These are phyloP conservation scores for Sporobolomyces phaffii DNA, from an alignment of 768 basidiomycete species.

Conservation along the genomic window DNA sequence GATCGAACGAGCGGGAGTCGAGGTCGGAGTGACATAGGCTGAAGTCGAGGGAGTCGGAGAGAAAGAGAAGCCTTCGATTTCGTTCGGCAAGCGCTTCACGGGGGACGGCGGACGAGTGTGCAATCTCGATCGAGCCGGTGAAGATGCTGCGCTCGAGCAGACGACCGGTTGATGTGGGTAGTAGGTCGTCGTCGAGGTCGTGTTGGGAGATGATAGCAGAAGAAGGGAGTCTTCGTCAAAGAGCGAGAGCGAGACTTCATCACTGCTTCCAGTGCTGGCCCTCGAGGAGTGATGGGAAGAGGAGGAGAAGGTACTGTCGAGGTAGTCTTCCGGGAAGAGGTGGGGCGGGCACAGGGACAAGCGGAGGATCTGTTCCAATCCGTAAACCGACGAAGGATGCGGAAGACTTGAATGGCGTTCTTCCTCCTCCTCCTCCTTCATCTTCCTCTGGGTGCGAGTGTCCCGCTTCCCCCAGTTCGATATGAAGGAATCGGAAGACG, in stretches of 20 bases:
- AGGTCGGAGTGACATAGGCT: neutral
- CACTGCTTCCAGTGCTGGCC: neutral
- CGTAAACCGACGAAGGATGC: neutral
- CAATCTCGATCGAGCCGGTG: neutral
- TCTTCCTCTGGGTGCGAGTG: no score
- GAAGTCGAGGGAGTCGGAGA: neutral
- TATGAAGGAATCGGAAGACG: neutral
- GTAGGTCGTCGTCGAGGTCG: neutral
- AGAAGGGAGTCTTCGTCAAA: neutral
- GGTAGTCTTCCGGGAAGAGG: neutral
- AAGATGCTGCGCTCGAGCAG: neutral
- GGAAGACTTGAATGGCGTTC: neutral
- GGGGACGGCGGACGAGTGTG: neutral
- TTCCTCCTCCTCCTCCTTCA: constrained; percentile 15
- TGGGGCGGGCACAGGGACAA: neutral
- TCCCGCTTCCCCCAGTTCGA: no score
- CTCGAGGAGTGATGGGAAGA: neutral
- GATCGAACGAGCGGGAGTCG: neutral
- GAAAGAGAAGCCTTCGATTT: neutral
- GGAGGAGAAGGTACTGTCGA: neutral
- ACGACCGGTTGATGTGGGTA: neutral
- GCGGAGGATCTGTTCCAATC: neutral
- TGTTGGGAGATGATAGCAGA: no score
- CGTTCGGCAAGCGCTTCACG: neutral
- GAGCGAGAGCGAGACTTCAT: neutral